Evolutionary conservation across 2,329 filamentous ascomycete genomes (phyloP).

Genomic region (Monilinia polystroma): DNA sequence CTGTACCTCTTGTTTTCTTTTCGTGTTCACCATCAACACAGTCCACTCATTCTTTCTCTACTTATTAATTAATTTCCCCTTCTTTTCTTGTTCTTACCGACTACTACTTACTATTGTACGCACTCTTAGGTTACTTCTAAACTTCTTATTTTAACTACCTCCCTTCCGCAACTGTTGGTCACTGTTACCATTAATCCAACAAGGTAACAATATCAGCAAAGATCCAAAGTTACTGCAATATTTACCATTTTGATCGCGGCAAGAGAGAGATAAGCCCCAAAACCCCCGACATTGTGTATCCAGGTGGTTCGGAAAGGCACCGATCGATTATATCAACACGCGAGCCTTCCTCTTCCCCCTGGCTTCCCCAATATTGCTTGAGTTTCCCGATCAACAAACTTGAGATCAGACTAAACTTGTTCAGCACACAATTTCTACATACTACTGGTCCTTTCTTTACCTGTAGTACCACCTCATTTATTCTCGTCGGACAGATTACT

Average conservation of each 20-base stretch:
- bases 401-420: slow-evolving; percentile 12
- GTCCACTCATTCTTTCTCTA: slow-evolving; percentile 20
- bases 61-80: slow-evolving; percentile 11
- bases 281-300: not conserved
- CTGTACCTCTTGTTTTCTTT: not conserved
- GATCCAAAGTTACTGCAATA: not conserved
- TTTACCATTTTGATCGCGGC: too few species aligned
- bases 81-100: slow-evolving; percentile 4
- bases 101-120: not conserved
- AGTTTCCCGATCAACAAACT: slow-evolving; percentile 15
- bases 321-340: slow-evolving; percentile 15
- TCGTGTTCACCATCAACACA: slow-evolving; percentile 16
- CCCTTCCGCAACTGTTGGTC: too few species aligned
- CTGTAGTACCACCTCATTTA: not conserved
- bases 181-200: not conserved
- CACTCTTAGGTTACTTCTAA: too few species aligned
- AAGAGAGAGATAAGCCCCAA: too few species aligned
- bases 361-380: slow-evolving; percentile 17
- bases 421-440: slow-evolving; percentile 1
- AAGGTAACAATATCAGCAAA: not conserved
- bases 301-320: slow-evolving; percentile 4
- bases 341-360: slow-evolving; percentile 14
- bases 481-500: slow-evolving; percentile 15
- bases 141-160: not conserved
- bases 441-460: not conserved